Evolutionary conservation across 495 filamentous ascomycete species (phyloP).

Genomic region (Penicillium pulvis): DNA sequence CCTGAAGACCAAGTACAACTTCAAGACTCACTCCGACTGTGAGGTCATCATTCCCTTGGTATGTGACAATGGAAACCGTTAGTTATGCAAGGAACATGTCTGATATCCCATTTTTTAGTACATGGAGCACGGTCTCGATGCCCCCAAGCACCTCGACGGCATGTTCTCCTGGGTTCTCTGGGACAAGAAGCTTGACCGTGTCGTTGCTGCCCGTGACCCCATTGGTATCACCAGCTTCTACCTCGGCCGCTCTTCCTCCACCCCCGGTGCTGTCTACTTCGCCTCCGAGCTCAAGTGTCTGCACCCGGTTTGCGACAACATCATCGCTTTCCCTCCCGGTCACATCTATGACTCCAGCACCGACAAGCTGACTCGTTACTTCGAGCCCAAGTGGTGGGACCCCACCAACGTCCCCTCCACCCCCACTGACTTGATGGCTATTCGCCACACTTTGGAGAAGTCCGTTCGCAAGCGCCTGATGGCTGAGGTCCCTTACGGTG

Average conservation of each 20-base stretch:
- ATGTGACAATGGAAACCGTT: constrained; percentile 33
- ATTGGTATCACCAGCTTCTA: constrained; percentile 98
- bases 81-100: constrained; percentile 1
- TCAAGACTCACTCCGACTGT: constrained; percentile 97
- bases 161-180: constrained; percentile 99
- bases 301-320: constrained; percentile 91
- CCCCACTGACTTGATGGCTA: constrained; percentile 76
- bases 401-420: constrained; percentile 71
- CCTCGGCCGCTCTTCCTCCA: constrained; percentile 81
- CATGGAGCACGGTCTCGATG: constrained; percentile 86
- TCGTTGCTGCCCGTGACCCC: constrained; percentile 90
- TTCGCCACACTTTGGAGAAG: constrained; percentile 82
- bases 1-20: constrained; percentile 78
- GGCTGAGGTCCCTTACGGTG: constrained; percentile 98
- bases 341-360: constrained; percentile 95
- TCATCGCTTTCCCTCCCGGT: constrained; percentile 90
- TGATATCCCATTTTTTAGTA: constrained; percentile 59
- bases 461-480: constrained; percentile 95
- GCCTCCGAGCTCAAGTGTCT: constrained; percentile 95
- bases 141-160: constrained; percentile 92
- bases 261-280: constrained; percentile 88
- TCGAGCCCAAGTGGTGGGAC: constrained; percentile 91
- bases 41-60: constrained; percentile 98
- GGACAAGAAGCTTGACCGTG: constrained; percentile 88
- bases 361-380: constrained; percentile 79